These are phyloP conservation scores for Talaromyces verruculosus DNA, from an alignment of 2,329 filamentous ascomycete genomes.

Conservation along the genomic window DNA sequence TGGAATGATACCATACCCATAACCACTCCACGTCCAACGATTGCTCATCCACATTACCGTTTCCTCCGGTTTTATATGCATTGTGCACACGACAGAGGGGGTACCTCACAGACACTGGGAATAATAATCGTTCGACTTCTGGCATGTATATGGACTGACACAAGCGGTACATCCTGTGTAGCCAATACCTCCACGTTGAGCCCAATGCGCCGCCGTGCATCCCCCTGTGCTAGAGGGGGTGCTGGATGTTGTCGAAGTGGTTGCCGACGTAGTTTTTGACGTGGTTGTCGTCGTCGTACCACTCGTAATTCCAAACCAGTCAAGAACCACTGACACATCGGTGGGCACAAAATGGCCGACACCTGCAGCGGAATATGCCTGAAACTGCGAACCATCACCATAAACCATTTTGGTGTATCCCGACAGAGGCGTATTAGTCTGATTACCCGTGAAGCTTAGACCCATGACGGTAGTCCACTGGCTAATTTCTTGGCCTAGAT, in stretches of 20 bases:
- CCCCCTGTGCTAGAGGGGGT: background rate
- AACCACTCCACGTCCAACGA: background rate
- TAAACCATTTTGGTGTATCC: constrained; percentile 14
- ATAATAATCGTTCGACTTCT: constrained; percentile 15
- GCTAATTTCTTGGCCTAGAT: constrained; percentile 7
- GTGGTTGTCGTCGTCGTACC: background rate
- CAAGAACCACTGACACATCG: constrained; percentile 7
- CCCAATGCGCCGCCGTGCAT: background rate
- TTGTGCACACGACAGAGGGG: background rate
- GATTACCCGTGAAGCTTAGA: background rate
- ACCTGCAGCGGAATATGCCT: constrained; percentile 3
- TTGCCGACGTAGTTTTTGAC: background rate
- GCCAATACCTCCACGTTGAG: constrained; percentile 4
- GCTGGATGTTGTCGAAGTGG: background rate
- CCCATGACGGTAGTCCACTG: constrained; percentile 17
- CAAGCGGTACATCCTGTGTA: background rate
- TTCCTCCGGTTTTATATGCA: background rate
- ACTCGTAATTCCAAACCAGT: constrained; percentile 13
- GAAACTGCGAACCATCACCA: constrained; percentile 8
- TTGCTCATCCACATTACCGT: background rate
- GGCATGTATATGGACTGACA: constrained; percentile 11
- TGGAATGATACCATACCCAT: background rate
- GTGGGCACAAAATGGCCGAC: constrained; percentile 14
- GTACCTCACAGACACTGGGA: constrained; percentile 7
- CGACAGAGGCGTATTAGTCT: background rate